Conservation (phyloP, 2,329 filamentous ascomycete species). For the Fusarium piperis region DNA sequence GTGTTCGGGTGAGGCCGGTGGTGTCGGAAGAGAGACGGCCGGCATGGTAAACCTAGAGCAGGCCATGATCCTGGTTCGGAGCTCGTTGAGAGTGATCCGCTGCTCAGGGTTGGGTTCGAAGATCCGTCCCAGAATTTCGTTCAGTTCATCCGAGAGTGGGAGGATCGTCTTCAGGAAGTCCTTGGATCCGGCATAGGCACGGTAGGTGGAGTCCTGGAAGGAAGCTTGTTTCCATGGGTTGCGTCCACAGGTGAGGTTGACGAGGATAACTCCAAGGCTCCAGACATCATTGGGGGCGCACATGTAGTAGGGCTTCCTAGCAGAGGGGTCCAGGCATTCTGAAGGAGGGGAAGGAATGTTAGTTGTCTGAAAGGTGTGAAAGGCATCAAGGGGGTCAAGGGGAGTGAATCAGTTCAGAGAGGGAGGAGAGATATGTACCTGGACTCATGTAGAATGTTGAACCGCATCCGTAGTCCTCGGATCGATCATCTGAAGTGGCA, state of each 20-base stretch:
- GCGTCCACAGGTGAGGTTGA: constrained; percentile 96
- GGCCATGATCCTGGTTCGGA: constrained; percentile 78
- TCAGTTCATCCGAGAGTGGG: constrained; percentile 88
- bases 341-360: constrained; percentile 42
- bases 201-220: constrained; percentile 92
- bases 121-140: constrained; percentile 85
- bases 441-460: constrained; percentile 99
- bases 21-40: constrained; percentile 49
- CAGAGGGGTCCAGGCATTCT: constrained; percentile 90
- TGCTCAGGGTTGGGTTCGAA: constrained; percentile 87
- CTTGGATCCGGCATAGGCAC: constrained; percentile 84
- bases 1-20: constrained; percentile 56
- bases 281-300: constrained; percentile 97
- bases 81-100: constrained; percentile 82
- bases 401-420: constrained; percentile 13
- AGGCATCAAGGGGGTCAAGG: constrained; percentile 3
- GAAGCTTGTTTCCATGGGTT: constrained; percentile 99
- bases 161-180: constrained; percentile 93
- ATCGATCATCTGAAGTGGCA: constrained; percentile 83
- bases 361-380: constrained; percentile 35
- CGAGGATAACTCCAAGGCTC: constrained; percentile 97
- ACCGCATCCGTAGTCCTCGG: constrained; percentile 95
- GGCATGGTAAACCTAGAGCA: constrained; percentile 78
- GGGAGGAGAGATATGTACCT: constrained; percentile 68
- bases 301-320: constrained; percentile 81